These are phyloP conservation scores for Lojkania enalia DNA, from an alignment of 2,329 filamentous ascomycete species.

Conservation along the genomic window DNA sequence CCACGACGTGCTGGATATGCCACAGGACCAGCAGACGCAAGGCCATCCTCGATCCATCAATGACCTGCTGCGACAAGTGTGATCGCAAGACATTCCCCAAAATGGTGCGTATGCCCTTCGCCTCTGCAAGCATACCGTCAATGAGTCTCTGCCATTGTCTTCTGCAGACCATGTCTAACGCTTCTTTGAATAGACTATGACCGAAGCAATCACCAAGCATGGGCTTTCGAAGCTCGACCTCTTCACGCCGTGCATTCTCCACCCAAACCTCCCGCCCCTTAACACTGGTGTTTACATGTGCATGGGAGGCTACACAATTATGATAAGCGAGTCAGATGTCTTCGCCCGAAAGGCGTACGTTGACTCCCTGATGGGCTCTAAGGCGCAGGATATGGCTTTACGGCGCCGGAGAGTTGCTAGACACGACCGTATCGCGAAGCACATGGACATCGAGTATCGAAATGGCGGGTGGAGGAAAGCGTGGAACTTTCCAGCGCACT, in stretches of 20 bases:
- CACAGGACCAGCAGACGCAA: conserved; percentile 26
- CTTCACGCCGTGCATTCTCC: conserved; percentile 35
- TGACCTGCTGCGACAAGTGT: conserved; percentile 33
- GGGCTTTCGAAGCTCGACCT: conserved; percentile 37
- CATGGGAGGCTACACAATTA: conserved; percentile 24
- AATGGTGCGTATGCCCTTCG: conserved; percentile 22
- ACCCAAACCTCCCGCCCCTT: conserved; percentile 29
- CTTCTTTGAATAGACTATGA: conserved; percentile 33
- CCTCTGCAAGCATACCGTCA: too few species aligned
- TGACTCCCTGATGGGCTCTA: conserved; percentile 15
- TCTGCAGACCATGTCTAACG: not conserved
- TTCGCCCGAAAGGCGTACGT: conserved; percentile 24
- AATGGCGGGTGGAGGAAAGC: not conserved
- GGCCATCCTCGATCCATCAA: conserved; percentile 25
- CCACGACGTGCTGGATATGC: conserved; percentile 32
- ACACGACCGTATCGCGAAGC: conserved; percentile 26
- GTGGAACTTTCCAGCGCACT: not conserved
- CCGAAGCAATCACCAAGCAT: conserved; percentile 22
- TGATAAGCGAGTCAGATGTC: conserved; percentile 31
- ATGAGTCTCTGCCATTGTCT: too few species aligned
- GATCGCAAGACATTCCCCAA: conserved; percentile 32
- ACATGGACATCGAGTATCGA: conserved; percentile 17
- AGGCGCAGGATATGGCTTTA: conserved; percentile 3
- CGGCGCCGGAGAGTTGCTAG: conserved; percentile 19
- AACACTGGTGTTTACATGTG: conserved; percentile 20